These are phyloP conservation scores for Pythium aquatile DNA, from an alignment of 352 stramenopile genomes.

Conservation along the genomic window DNA sequence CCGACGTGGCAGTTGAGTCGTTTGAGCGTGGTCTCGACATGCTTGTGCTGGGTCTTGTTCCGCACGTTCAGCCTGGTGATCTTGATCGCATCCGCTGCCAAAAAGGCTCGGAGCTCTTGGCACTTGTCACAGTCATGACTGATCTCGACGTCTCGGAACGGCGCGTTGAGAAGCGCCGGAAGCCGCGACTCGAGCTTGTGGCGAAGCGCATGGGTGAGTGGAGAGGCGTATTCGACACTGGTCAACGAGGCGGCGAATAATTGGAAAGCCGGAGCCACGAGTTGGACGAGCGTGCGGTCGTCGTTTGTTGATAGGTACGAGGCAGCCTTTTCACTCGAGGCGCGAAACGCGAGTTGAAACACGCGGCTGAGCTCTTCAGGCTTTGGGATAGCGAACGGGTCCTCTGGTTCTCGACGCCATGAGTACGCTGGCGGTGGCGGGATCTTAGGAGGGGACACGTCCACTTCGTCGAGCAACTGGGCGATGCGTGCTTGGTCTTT, in stretches of 20 bases:
- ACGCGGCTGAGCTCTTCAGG: constrained; percentile 3
- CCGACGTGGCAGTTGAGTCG: neutral
- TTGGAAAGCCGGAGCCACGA: constrained; percentile 2
- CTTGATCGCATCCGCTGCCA: neutral
- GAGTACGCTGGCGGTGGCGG: neutral
- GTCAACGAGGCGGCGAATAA: neutral
- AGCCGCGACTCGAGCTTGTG: neutral
- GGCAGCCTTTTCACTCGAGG: neutral
- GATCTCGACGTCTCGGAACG: neutral
- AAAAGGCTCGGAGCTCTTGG: constrained; percentile 5
- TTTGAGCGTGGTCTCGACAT: constrained; percentile 7
- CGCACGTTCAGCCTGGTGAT: neutral
- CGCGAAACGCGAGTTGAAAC: neutral
- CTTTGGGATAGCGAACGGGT: neutral
- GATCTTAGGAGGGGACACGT: neutral
- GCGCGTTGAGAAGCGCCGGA: neutral
- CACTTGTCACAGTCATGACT: constrained; percentile 12
- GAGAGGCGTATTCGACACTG: neutral
- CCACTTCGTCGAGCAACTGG: neutral
- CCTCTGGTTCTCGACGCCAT: neutral
- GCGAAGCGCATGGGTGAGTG: neutral
- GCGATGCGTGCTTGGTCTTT: neutral
- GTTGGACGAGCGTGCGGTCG: neutral
- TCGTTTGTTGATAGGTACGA: neutral
- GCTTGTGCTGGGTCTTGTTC: constrained; percentile 12